A percentile compares a stretch with the other conserved stretches of the same genome.
phyloP scores from a whole-genome alignment of 2,329 filamentous ascomycete genomes.

The Aspergillus felis region DNA sequence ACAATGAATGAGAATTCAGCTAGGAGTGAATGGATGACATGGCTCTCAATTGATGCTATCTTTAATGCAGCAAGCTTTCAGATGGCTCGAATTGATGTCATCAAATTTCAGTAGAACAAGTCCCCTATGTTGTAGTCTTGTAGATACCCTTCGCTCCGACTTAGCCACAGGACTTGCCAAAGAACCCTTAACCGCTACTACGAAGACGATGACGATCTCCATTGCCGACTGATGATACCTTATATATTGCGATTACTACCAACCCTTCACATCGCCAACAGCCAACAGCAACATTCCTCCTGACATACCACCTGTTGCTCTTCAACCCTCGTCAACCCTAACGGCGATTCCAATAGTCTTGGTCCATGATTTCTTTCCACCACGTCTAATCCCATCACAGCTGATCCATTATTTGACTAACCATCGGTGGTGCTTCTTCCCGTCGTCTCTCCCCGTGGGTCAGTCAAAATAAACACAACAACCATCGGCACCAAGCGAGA shows the following conservation, averaged over 20 bases:
- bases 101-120: background rate
- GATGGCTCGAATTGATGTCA: background rate
- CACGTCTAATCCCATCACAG: background rate
- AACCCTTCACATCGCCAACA: background rate
- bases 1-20: background rate
- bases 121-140: too few species aligned
- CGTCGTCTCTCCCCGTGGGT: constrained; percentile 18
- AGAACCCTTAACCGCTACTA: background rate
- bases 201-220: background rate
- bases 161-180: background rate
- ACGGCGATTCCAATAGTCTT: background rate
- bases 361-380: background rate
- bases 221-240: background rate
- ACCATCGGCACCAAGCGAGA: constrained; percentile 18
- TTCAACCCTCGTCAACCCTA: background rate
- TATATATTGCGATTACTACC: background rate
- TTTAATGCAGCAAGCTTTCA: background rate
- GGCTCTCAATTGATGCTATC: background rate
- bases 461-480: constrained; percentile 35
- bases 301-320: constrained; percentile 1
- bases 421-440: constrained; percentile 2
- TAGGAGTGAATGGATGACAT: background rate
- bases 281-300: background rate
- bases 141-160: background rate
- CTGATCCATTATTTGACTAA: constrained; percentile 2